Percentiles rank a stretch among this genome's conserved stretches.
Conservation (phyloP, 2,329 filamentous ascomycete species). For the Fusarium sublunatum region DNA sequence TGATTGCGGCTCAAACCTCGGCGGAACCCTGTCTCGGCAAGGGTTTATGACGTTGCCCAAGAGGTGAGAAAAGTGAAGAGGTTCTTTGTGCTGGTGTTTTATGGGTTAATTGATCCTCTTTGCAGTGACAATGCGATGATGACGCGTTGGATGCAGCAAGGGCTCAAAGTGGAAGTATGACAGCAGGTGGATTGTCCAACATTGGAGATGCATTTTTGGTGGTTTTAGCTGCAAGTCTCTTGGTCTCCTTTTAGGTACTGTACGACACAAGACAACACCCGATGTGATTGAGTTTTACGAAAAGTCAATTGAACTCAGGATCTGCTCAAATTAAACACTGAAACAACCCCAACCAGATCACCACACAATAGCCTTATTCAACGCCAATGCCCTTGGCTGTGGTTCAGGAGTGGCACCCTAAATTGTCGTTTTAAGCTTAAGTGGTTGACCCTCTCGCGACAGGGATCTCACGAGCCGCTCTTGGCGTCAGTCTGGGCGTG, state of each 20-base stretch:
- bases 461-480: slow-evolving; percentile 1
- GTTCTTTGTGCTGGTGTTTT: slow-evolving; percentile 8
- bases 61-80: slow-evolving; percentile 6
- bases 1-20: slow-evolving; percentile 21
- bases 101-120: not conserved
- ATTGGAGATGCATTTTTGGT: no score
- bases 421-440: slow-evolving; percentile 36
- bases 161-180: not conserved
- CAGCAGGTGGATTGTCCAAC: not conserved
- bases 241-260: no score
- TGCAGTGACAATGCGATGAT: not conserved
- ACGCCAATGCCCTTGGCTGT: not conserved
- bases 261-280: no score
- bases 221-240: not conserved
- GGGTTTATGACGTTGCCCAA: slow-evolving; percentile 36
- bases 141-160: slow-evolving; percentile 11
- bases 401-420: slow-evolving; percentile 6
- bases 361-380: not conserved
- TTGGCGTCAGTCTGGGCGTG: slow-evolving; percentile 38
- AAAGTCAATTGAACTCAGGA: not conserved
- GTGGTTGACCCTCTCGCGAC: slow-evolving; percentile 24
- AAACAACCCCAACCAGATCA: no score
- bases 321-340: not conserved
- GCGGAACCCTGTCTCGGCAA: slow-evolving; percentile 34
- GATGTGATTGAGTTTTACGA: no score